Conservation (phyloP, 371 early-diverging fungal genomes). For the Entomophthora muscae region DNA sequence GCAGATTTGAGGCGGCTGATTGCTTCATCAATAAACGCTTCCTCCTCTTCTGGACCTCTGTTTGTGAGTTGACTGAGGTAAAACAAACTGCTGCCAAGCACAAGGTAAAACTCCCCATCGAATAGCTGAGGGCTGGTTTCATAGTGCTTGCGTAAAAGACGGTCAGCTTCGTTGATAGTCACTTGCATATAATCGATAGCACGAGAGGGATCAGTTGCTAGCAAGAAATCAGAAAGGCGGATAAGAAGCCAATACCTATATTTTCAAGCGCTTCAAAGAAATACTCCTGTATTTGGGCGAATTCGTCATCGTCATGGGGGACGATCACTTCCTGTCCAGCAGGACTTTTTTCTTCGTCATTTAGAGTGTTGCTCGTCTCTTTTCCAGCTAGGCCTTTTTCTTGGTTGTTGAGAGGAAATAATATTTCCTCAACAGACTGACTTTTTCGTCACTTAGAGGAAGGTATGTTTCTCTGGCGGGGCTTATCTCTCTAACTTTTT, state of each 20-base stretch:
- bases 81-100: not conserved
- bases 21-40: not conserved
- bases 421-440: too few relatives aligned
- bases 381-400: too few relatives aligned
- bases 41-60: not conserved
- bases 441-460: too few relatives aligned
- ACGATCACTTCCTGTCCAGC: not conserved
- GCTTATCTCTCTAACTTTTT: not conserved
- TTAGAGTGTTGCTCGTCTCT: too few relatives aligned
- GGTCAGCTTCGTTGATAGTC: constrained; percentile 4
- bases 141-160: not conserved
- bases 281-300: not conserved
- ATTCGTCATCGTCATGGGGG: not conserved
- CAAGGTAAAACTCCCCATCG: not conserved
- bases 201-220: not conserved
- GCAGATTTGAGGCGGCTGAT: not conserved
- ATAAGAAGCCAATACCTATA: not conserved
- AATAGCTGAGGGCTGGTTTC: not conserved
- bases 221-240: not conserved
- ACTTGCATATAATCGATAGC: not conserved
- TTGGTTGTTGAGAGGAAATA: too few relatives aligned
- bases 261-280: not conserved
- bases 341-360: not conserved
- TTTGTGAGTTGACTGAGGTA: not conserved
- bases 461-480: too few relatives aligned